phyloP scores from a whole-genome alignment of 805 yeast genomes.

The Yamadazyma sp. region DNA sequence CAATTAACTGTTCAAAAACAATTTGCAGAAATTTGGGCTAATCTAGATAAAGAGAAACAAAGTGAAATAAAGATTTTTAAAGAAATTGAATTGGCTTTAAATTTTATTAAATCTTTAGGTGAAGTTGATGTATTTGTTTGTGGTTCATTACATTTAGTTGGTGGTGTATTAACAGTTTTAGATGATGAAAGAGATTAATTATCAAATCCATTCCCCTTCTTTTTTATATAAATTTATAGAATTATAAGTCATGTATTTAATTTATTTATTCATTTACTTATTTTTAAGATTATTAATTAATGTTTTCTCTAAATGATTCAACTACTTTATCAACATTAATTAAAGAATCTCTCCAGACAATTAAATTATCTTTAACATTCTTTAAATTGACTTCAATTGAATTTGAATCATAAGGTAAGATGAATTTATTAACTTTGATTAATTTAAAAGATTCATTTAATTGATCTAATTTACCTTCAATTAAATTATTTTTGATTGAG shows the following conservation, averaged over 20 bases:
- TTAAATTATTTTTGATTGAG: constrained; percentile 41
- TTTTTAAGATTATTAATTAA: constrained; percentile 22
- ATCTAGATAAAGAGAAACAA: constrained; percentile 28
- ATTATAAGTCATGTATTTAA: constrained; percentile 5
- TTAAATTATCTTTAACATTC: constrained; percentile 31
- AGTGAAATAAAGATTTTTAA: constrained; percentile 53
- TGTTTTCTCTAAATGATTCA: constrained; percentile 41
- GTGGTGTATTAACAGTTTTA: constrained; percentile 85
- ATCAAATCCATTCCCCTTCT: too few relatives aligned
- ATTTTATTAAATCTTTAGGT: constrained; percentile 32
- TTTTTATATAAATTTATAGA: not conserved
- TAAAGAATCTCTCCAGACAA: constrained; percentile 39
- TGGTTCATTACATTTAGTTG: constrained; percentile 92
- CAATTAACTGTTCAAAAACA: constrained; percentile 76
- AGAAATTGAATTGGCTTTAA: constrained; percentile 73
- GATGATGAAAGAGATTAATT: constrained; percentile 47
- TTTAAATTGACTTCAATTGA: constrained; percentile 29
- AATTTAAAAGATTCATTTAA: constrained; percentile 38
- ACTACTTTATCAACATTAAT: constrained; percentile 40
- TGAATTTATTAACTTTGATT: constrained; percentile 38
- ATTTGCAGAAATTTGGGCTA: constrained; percentile 67
- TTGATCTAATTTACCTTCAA: constrained; percentile 46
- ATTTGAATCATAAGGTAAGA: constrained; percentile 36
- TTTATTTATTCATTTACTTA: too few relatives aligned
- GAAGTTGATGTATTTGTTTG: constrained; percentile 74